Conservation (phyloP, 192 early-diverging fungal species). For the Rhizophagus clarus region DNA sequence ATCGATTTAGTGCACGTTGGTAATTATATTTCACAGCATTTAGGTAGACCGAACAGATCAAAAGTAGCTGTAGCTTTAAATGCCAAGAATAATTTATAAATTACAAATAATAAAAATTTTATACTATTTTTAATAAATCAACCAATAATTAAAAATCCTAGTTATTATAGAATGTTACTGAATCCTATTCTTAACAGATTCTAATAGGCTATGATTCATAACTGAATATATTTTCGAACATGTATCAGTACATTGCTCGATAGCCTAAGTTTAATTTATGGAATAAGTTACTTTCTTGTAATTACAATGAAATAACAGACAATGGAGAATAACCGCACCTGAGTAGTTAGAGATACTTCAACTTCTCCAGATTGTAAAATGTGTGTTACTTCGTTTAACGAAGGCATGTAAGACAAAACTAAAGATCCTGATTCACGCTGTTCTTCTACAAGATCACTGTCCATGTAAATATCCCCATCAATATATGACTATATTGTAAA, state of each 20-base stretch:
- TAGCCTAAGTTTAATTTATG: slow-evolving; percentile 46
- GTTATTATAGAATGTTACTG: background rate
- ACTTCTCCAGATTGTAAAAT: slow-evolving; percentile 73
- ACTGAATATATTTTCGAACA: slow-evolving; percentile 75
- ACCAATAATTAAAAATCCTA: too few relatives aligned
- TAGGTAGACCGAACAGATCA: slow-evolving; percentile 69
- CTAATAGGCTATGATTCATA: slow-evolving; percentile 61
- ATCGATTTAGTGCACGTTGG: slow-evolving; percentile 72
- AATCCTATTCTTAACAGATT: slow-evolving; percentile 43
- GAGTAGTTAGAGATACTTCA: slow-evolving; percentile 43
- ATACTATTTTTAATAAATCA: too few relatives aligned
- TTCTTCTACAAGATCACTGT: slow-evolving; percentile 62
- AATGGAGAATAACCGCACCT: slow-evolving; percentile 43
- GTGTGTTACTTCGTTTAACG: slow-evolving; percentile 77
- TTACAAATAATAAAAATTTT: too few relatives aligned
- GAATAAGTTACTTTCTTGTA: background rate
- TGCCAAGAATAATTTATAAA: background rate
- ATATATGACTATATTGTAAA: slow-evolving; percentile 21
- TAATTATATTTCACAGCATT: slow-evolving; percentile 83
- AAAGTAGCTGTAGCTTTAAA: slow-evolving; percentile 55
- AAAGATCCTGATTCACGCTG: slow-evolving; percentile 57
- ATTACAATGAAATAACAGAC: background rate
- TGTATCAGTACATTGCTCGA: slow-evolving; percentile 76
- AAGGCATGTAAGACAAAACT: slow-evolving; percentile 80
- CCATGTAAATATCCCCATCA: slow-evolving; percentile 47